phyloP scores from a whole-genome alignment of 345 rosid species.

The Syzygium aromaticum region DNA sequence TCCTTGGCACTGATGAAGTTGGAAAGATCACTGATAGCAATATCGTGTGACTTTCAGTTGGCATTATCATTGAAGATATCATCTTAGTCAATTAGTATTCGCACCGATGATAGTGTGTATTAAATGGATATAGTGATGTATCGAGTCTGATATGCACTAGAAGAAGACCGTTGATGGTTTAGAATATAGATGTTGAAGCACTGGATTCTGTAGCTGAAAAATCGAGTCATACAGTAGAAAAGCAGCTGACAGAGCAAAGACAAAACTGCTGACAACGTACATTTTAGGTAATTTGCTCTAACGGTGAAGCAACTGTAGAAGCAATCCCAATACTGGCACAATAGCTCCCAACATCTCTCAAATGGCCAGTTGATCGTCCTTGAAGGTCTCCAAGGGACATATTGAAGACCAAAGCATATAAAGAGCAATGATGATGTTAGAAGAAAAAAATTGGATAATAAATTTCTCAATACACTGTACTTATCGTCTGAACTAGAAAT shows the following conservation, averaged over 20 bases:
- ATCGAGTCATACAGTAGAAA: background rate
- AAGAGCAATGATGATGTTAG: background rate
- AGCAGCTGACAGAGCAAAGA: background rate
- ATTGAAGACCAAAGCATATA: background rate
- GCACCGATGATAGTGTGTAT: background rate
- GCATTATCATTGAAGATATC: too few species aligned
- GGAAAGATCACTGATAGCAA: too few species aligned
- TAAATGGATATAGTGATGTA: background rate
- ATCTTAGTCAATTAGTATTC: too few species aligned
- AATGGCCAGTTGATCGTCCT: background rate
- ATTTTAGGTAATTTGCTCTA: background rate
- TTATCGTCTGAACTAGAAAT: background rate
- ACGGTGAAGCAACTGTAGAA: background rate
- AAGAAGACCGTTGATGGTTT: background rate
- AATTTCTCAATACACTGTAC: fast-evolving
- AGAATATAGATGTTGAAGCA: background rate
- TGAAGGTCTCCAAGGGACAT: background rate
- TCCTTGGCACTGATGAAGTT: too few species aligned
- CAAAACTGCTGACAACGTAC: background rate
- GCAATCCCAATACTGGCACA: background rate
- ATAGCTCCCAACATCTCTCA: background rate
- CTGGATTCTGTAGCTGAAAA: background rate
- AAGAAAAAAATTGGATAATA: background rate
- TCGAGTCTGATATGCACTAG: background rate
- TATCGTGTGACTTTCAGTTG: too few species aligned